phyloP scores from a whole-genome alignment of 306 rosid genomes.

The Casuarina glauca region DNA sequence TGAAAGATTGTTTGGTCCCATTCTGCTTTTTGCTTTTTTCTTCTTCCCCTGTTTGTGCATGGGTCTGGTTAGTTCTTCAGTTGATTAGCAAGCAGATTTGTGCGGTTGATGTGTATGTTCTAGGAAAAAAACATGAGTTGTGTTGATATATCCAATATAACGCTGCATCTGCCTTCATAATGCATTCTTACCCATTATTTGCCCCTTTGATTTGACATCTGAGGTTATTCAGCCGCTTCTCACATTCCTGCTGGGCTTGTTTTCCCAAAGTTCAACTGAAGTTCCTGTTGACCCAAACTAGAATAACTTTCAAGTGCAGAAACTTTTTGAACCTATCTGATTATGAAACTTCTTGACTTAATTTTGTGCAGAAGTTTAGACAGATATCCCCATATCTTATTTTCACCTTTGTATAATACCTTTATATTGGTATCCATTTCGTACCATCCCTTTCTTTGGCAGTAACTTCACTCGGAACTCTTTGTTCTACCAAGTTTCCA shows the following conservation, averaged over 20 bases:
- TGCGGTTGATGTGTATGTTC: neutral
- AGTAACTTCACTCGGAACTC: neutral
- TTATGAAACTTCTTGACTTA: neutral
- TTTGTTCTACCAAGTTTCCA: neutral
- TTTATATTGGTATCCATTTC: neutral
- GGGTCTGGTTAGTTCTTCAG: neutral
- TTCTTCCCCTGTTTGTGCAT: neutral
- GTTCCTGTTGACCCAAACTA: neutral
- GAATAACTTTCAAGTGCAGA: neutral
- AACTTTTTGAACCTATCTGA: neutral
- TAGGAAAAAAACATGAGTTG: neutral
- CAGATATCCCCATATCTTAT: neutral
- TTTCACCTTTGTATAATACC: neutral
- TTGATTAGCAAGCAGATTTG: neutral
- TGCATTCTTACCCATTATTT: neutral
- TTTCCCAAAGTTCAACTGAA: neutral
- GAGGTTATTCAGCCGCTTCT: neutral
- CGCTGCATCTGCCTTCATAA: neutral
- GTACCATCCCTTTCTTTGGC: neutral
- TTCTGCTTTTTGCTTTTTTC: conserved; percentile 10
- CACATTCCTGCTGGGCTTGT: neutral
- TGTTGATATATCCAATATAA: neutral
- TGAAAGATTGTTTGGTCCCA: conserved; percentile 7
- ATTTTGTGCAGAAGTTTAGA: neutral
- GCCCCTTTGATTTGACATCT: neutral